Evolutionary conservation across 208 protist species (phyloP), one percentile per base, ranked within the genome.

Genomic region (Strigomonas galati): DNA sequence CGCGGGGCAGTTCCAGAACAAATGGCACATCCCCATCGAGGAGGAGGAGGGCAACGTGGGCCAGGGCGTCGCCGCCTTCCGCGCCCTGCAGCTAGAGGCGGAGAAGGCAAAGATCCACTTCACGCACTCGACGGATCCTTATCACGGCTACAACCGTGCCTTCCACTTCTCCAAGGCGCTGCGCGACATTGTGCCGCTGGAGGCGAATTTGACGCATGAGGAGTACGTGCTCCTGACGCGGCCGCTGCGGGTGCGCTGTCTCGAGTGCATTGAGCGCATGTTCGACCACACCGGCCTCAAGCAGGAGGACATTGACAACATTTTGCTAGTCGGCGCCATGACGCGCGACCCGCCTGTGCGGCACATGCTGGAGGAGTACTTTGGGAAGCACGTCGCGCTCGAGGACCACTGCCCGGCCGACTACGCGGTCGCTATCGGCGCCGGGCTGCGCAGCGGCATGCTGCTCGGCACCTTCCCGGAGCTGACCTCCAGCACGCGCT

Each of bases 21-120:
- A 96, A 69, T 97, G 89, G 89, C 67, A 70, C n/a, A 86, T 95
- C 9, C 84, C 88, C 0, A 85, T 97, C 15, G 85, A 94, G 56
- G 87, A 93, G 62, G 81, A 82, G 49, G 87, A 85, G 37, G 89
- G 85, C 53, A 94, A 97, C 73, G 84, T 93, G 0, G 87, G 85
- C 19, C 84, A 93, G 67, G 81, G 85, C 35, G 80, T 86, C 27
- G 74, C 87, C 0, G 78, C 84, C 3, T 87, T 88, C 65, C 80
- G 86, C 51, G 82, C 89, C 64, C 62, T 97, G 21, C 37, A 71
- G 24, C 55, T 94, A 7, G 85, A 97, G 67, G 88, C 91, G 24
- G 85, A 93, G 75, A 89, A 90, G 72, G 89, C 87, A 27, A 97
- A 95, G 76, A 90, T 95, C 56, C 86, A 94, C 78, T 96, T 96